Evolutionary conservation across 1,139 yeast genomes (phyloP), one percentile per base, ranked within the genome.

Genomic region (Taphrina betulina): DNA sequence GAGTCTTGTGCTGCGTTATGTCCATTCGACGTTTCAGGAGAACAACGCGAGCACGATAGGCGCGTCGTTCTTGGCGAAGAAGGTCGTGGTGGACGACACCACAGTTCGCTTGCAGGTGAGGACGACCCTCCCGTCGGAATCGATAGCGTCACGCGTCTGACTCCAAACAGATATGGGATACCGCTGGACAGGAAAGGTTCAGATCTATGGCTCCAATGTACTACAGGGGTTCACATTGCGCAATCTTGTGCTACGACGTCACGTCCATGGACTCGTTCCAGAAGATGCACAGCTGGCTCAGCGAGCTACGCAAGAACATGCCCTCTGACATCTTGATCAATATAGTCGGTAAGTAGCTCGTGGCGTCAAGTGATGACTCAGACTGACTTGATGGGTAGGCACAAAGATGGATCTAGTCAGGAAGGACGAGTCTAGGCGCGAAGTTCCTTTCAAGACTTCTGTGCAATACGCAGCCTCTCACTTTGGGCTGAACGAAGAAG

Each of bases 101-200:
- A 83, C 89, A 10, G 88, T 89, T 63, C 85, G 90, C 66, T 85
- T 87, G 83, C 67, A 81, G 83, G 60, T 83, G 88, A 1, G 81
- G 80, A 28, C 73, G 85, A 62, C 70, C n/a, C n/a, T n/a, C n/a
- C n/a, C n/a, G n/a, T n/a, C n/a, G n/a, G n/a, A n/a, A n/a, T n/a
- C n/a, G n/a, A n/a, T n/a, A n/a, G n/a, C n/a, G n/a, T n/a, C n/a
- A n/a, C n/a, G n/a, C n/a, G n/a, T n/a, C n/a, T n/a, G n/a, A n/a
- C n/a, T n/a, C n/a, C n/a, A n/a, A n/a, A n/a, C 84, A 81, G 60
- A 87, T 92, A 58, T 92, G 98, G 98, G 98, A 92, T 69, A 92
- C 98, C 41, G 98, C 98, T 2, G 98, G 98, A 26, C 98, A 92
- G 75, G 98, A 92, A 71, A 76, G 98, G 64, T 92, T 92, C 92